Conservation (phyloP, 2,329 filamentous ascomycete species). For the Fusarium dimerum region DNA sequence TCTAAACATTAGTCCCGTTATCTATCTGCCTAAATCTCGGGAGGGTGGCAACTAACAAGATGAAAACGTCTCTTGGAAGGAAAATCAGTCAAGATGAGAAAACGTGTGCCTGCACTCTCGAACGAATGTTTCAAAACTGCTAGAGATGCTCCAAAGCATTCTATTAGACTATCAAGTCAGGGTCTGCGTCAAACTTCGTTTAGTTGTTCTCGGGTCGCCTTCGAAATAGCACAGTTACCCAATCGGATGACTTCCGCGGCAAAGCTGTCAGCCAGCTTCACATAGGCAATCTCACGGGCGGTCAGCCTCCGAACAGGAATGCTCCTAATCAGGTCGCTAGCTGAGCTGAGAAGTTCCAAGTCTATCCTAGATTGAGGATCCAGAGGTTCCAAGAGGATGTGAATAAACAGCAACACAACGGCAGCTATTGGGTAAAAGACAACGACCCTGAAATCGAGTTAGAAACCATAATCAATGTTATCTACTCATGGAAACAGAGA, state of each 20-base stretch:
- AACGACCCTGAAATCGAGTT: slow-evolving; percentile 42
- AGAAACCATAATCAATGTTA: neutral
- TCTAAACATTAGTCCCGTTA: too few species aligned
- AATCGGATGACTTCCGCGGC: slow-evolving; percentile 46
- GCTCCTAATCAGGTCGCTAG: slow-evolving; percentile 45
- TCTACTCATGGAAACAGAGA: too few species aligned
- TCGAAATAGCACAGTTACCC: slow-evolving; percentile 42
- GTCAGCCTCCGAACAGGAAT: slow-evolving; percentile 34
- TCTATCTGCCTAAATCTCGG: too few species aligned
- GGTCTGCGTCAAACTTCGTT: neutral
- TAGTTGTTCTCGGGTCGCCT: slow-evolving; percentile 3
- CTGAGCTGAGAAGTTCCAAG: slow-evolving; percentile 45
- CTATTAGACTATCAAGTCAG: too few species aligned
- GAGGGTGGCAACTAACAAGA: too few species aligned
- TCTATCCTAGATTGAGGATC: slow-evolving; percentile 45
- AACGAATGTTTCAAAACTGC: too few species aligned
- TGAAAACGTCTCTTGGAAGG: too few species aligned
- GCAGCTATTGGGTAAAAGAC: slow-evolving; percentile 59
- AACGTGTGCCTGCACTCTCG: too few species aligned
- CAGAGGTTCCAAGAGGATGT: slow-evolving; percentile 50
- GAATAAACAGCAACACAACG: slow-evolving; percentile 55
- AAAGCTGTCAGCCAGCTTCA: slow-evolving; percentile 45
- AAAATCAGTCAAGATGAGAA: too few species aligned
- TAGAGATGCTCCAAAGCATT: too few species aligned
- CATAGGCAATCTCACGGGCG: slow-evolving; percentile 39